A percentile compares a stretch with the other conserved stretches of the same genome.
phyloP scores from a whole-genome alignment of 2,329 filamentous ascomycete genomes.

The Cryphonectria nitschkei region DNA sequence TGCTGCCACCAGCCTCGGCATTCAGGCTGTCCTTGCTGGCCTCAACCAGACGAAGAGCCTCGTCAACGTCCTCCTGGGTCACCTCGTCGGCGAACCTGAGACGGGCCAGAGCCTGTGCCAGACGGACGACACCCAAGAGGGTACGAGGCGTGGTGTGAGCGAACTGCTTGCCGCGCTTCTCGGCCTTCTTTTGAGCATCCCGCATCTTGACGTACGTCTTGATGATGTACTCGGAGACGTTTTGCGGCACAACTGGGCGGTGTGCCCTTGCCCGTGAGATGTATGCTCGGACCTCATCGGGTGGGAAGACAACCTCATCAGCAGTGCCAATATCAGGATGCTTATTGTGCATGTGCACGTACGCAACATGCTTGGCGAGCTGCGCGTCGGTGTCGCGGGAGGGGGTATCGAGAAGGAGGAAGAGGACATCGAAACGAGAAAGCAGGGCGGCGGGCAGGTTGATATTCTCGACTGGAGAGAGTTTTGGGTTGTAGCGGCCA shows the following conservation, averaged over 20 bases:
- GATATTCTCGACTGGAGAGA: constrained; percentile 98
- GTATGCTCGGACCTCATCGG: constrained; percentile 93
- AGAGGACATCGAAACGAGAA: constrained; percentile 95
- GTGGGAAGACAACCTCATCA: constrained; percentile 76
- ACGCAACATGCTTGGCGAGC: constrained; percentile 91
- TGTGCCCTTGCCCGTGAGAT: constrained; percentile 90
- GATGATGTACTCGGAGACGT: constrained; percentile 93
- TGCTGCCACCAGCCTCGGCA: constrained; percentile 61
- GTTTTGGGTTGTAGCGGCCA: constrained; percentile 94
- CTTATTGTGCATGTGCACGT: constrained; percentile 94
- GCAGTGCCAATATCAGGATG: constrained; percentile 73
- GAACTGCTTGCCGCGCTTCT: constrained; percentile 89
- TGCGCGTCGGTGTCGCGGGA: constrained; percentile 88
- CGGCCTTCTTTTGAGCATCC: constrained; percentile 87
- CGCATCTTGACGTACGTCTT: constrained; percentile 96
- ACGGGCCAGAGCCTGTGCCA: constrained; percentile 90
- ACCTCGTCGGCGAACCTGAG: constrained; percentile 87
- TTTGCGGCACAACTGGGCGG: constrained; percentile 81
- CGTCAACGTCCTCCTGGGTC: constrained; percentile 90
- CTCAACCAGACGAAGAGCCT: constrained; percentile 87
- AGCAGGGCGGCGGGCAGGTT: constrained; percentile 96
- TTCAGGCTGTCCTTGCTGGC: constrained; percentile 92
- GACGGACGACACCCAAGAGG: constrained; percentile 86
- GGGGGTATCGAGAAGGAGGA: constrained; percentile 94
- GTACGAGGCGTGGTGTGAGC: constrained; percentile 94